Conservation (phyloP, 345 rosid genomes). For the Gossypium mustelinum region DNA sequence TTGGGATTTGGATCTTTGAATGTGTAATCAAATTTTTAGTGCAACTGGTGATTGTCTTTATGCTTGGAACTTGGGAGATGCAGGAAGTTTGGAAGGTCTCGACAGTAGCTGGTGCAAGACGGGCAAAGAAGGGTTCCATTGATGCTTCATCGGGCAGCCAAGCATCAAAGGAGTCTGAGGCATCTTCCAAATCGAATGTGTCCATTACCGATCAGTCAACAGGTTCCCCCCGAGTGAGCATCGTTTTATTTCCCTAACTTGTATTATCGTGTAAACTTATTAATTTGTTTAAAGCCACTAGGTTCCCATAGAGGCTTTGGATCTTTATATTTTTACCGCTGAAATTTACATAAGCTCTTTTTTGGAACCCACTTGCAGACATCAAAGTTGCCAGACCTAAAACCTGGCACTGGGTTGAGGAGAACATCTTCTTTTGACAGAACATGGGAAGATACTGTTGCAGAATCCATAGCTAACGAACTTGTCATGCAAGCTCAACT, state of each 20-base stretch:
- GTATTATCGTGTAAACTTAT: slow-evolving; percentile 4
- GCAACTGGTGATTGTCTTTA: slow-evolving; percentile 6
- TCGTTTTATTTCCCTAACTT: slow-evolving; percentile 7
- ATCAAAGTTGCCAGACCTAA: slow-evolving; percentile 33
- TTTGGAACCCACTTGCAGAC: slow-evolving; percentile 30
- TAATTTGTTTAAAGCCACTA: neutral
- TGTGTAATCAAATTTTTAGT: slow-evolving; percentile 5
- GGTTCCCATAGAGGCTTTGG: neutral
- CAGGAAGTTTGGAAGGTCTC: slow-evolving; percentile 99
- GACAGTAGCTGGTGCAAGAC: slow-evolving; percentile 71
- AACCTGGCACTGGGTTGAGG: slow-evolving; percentile 58
- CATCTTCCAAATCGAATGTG: slow-evolving; percentile 41
- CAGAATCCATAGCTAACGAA: slow-evolving; percentile 83
- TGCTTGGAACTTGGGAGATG: slow-evolving; percentile 23
- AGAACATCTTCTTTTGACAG: slow-evolving; percentile 89
- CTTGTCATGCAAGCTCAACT: slow-evolving; percentile 50
- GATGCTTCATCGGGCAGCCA: slow-evolving; percentile 52
- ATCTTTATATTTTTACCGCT: neutral
- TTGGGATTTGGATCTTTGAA: slow-evolving; percentile 8
- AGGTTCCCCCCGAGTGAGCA: slow-evolving; percentile 41
- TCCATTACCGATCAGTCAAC: slow-evolving; percentile 27
- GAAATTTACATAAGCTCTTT: slow-evolving; percentile 1
- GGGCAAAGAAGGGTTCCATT: slow-evolving; percentile 65
- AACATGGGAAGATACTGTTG: slow-evolving; percentile 83
- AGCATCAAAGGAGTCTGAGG: slow-evolving; percentile 57